Evolutionary conservation across 495 filamentous ascomycete species (phyloP).

Genomic region (Evansstolkia leycettana): DNA sequence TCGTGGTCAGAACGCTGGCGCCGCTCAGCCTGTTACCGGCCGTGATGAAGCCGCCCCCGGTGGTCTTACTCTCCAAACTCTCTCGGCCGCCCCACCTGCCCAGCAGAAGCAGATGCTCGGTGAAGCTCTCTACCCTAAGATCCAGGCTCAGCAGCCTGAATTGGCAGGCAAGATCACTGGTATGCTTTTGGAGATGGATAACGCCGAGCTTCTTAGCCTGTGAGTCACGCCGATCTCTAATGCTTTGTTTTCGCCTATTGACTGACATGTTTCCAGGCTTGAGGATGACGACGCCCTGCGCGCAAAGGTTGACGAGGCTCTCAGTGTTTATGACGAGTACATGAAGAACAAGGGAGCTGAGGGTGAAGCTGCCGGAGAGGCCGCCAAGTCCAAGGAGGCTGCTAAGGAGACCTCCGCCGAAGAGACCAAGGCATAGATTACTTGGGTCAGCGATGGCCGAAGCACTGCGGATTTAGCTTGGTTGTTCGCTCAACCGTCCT

Average conservation of each 20-base stretch:
- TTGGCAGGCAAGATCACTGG: slow-evolving; percentile 98
- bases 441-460: slow-evolving; percentile 11
- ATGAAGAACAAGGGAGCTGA: slow-evolving; percentile 64
- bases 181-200: slow-evolving; percentile 99
- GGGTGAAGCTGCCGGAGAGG: slow-evolving; percentile 21
- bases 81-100: slow-evolving; percentile 42
- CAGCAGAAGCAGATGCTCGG: slow-evolving; percentile 98
- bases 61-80: slow-evolving; percentile 28
- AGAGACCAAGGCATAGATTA: slow-evolving; percentile 36
- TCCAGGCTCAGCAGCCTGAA: slow-evolving; percentile 81
- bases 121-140: slow-evolving; percentile 96
- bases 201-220: slow-evolving; percentile 82
- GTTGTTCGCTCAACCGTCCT: slow-evolving; percentile 1
- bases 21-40: slow-evolving; percentile 24
- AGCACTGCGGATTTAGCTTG: slow-evolving; percentile 4
- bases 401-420: slow-evolving; percentile 29
- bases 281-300: slow-evolving; percentile 82
- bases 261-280: slow-evolving; percentile 43
- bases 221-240: slow-evolving; percentile 45
- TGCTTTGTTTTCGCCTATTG: neutral
- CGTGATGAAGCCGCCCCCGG: slow-evolving; percentile 18
- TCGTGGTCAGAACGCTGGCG: slow-evolving; percentile 18
- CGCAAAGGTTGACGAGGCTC: slow-evolving; percentile 91
- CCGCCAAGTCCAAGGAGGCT: slow-evolving; percentile 31
- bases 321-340: slow-evolving; percentile 96